phyloP scores from a whole-genome alignment of 192 early-diverging fungal species.

The Linnemannia hyalina region DNA sequence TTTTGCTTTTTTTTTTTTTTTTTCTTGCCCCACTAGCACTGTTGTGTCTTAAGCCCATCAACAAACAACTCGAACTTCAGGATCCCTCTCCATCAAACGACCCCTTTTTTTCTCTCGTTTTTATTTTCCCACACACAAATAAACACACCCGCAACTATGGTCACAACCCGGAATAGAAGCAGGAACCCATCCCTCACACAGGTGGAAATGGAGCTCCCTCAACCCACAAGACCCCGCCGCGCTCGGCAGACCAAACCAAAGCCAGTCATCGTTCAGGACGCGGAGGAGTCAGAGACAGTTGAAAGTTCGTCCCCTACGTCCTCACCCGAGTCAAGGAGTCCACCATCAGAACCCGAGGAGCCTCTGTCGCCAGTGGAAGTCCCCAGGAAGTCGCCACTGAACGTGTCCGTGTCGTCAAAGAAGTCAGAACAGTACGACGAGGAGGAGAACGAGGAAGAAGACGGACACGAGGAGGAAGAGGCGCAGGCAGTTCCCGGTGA shows the following conservation, averaged over 20 bases:
- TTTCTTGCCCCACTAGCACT: not conserved
- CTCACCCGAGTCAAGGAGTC: slow-evolving; percentile 13
- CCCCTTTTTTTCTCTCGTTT: not conserved
- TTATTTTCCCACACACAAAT: not conserved
- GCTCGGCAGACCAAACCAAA: slow-evolving; percentile 17
- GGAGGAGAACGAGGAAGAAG: slow-evolving; percentile 7
- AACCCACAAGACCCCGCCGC: slow-evolving; percentile 21
- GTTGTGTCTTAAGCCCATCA: not conserved
- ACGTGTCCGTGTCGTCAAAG: not conserved
- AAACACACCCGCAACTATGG: slow-evolving; percentile 3
- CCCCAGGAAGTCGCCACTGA: not conserved
- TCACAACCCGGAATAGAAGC: slow-evolving; percentile 36
- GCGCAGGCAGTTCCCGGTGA: not conserved
- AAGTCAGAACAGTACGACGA: not conserved
- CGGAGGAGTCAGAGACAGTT: slow-evolving; percentile 35
- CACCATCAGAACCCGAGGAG: slow-evolving; percentile 4
- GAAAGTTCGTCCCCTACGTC: slow-evolving; percentile 34
- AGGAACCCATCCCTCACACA: not conserved
- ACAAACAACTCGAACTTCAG: not conserved
- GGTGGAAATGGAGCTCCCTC: slow-evolving; percentile 5
- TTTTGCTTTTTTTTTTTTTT: slow-evolving; percentile 1
- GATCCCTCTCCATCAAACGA: not conserved
- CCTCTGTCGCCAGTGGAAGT: not conserved
- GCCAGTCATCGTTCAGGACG: not conserved
- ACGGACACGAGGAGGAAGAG: not conserved